Percentiles rank a stretch among this genome's conserved stretches.
These are phyloP conservation scores for Cladosporium velox DNA, from an alignment of 2,329 filamentous ascomycete species.

Conservation along the genomic window DNA sequence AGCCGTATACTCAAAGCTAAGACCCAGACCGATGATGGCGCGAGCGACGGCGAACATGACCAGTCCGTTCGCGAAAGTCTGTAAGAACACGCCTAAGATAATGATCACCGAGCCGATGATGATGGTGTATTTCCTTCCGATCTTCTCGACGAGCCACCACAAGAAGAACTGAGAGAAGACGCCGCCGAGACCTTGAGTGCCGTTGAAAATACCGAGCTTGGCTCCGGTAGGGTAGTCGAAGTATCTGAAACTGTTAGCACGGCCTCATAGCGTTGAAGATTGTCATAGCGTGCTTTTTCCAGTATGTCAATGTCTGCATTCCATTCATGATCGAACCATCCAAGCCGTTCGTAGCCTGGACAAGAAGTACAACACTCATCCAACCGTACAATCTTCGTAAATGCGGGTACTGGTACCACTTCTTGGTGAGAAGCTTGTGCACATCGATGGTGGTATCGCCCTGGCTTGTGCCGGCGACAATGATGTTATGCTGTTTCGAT, in stretches of 20 bases:
- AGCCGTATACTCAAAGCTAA: slow-evolving; percentile 39
- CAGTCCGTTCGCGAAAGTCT: slow-evolving; percentile 42
- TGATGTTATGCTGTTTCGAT: slow-evolving; percentile 19
- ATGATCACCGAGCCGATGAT: slow-evolving; percentile 48
- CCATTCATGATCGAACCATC: slow-evolving; percentile 53
- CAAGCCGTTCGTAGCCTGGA: slow-evolving; percentile 46
- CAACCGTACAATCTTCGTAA: slow-evolving; percentile 28
- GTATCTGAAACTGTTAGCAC: slow-evolving; percentile 28
- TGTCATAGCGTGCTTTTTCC: slow-evolving; percentile 30
- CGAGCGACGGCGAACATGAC: slow-evolving; percentile 45
- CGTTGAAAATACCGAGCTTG: slow-evolving; percentile 45
- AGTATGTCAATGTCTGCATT: slow-evolving; percentile 47
- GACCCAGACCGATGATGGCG: slow-evolving; percentile 35
- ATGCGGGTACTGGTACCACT: slow-evolving; percentile 29
- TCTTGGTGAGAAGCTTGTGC: slow-evolving; percentile 22
- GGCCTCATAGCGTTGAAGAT: no score
- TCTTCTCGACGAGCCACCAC: slow-evolving; percentile 49
- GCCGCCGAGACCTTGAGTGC: slow-evolving; percentile 50
- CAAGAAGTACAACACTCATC: slow-evolving; percentile 28
- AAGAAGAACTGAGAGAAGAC: slow-evolving; percentile 47
- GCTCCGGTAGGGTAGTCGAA: slow-evolving; percentile 33
- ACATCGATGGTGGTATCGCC: slow-evolving; percentile 24
- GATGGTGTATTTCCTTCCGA: slow-evolving; percentile 48
- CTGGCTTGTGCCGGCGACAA: slow-evolving; percentile 20
- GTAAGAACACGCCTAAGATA: slow-evolving; percentile 45